phyloP scores from a whole-genome alignment of 176 grass and related monocot genomes.

The Urochloa ruziziensis region DNA sequence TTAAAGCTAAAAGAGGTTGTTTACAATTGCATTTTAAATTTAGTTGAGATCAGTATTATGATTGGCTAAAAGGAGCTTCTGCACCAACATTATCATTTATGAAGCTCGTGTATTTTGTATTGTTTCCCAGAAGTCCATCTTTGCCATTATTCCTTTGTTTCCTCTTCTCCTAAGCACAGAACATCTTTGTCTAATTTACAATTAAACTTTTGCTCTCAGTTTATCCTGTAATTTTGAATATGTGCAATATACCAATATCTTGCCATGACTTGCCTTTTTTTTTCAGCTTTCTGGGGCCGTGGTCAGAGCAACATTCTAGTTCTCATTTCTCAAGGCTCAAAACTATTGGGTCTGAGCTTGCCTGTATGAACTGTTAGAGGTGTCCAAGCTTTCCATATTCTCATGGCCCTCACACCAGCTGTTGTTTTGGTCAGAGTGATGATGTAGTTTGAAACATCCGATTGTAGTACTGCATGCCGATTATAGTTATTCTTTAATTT shows the following conservation, averaged over 20 bases:
- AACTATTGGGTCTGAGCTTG: background rate
- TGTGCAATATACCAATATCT: background rate
- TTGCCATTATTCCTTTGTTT: background rate
- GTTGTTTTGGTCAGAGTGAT: background rate
- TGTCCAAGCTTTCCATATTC: background rate
- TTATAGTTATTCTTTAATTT: background rate
- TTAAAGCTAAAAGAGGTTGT: background rate
- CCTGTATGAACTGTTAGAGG: background rate
- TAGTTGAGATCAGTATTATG: slow-evolving; percentile 11
- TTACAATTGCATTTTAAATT: background rate
- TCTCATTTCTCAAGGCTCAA: background rate
- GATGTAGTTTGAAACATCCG: background rate
- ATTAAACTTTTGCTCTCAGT: background rate
- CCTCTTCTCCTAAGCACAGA: background rate
- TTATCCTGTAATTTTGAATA: background rate
- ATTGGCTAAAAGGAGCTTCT: background rate
- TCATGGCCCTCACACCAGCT: background rate
- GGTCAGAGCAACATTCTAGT: background rate
- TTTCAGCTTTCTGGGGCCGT: slow-evolving; percentile 4
- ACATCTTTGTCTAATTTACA: background rate
- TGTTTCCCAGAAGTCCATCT: background rate
- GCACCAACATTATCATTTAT: background rate
- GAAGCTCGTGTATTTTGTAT: background rate
- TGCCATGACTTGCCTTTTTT: background rate
- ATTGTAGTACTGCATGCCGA: background rate